Base-by-base conservation (phyloP, 2,329 filamentous ascomycete genomes). In the Colletotrichum tamarilloi region DNA sequence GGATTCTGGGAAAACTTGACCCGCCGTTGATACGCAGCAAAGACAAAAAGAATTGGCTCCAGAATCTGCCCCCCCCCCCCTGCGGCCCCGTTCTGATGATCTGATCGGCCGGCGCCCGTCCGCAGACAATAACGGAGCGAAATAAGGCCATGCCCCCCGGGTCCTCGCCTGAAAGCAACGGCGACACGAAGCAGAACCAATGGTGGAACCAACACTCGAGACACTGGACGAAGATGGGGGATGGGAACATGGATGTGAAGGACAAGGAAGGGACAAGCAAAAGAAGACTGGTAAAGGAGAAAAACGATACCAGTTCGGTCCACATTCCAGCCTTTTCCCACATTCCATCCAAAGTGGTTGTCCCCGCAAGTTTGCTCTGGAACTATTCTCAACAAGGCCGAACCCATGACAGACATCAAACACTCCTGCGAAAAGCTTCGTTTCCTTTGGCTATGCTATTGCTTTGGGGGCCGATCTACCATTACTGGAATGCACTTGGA, bases 371-470 rank as follows among this genome's bases (percentile, higher is more conserved):
- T 58, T 9, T 52, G 55, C 32, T 56, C 14, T 52, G 57, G 64
- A 49, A 72, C 57, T 58, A 52, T 16, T 68, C 14, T 16, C 22
- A 53, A 38, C 42, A 32, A 30, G 28, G 35, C 52, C 26, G 52
- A 35, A 59, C 28, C 66, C 55, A 64, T 73, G 67, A 60, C 55
- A 64, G 60, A 70, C 46, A 49, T 70, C 66, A 73, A 73, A 73
- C 67, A 65, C 52, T 26, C 22, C 22, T 49, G 55, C 46, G 16
- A 73, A 70, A 70, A 64, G 67, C 60, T 73, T 73, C 53, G 42
- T 64, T 56, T 46, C 28, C 22, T 46, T 49, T 30, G 12, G 49
- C 49, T 28, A 26, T 55, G 49, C 62, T 35, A 28, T 53, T 35
- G 46, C 62, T 30, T 52, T 28, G 38, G 24, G 26, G 38, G 38